Conservation (phyloP, 352 stramenopile genomes). For the Nothophytophthora sp. region DNA sequence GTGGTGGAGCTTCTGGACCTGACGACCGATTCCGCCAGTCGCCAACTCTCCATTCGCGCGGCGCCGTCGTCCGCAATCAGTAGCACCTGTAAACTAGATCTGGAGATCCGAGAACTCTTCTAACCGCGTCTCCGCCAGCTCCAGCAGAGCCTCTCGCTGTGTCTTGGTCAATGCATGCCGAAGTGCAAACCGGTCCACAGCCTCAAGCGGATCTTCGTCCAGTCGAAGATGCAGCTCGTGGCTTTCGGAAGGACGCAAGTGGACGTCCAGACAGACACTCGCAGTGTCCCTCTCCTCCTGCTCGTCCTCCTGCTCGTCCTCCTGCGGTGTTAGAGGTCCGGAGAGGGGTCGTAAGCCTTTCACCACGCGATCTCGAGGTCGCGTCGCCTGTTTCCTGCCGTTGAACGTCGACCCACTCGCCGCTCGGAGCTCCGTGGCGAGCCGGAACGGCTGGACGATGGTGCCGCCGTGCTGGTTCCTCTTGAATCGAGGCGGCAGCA, state of each 20-base stretch:
- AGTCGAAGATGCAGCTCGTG: conserved; percentile 36
- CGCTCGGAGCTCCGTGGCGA: conserved; percentile 40
- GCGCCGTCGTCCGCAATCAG: too few relatives aligned
- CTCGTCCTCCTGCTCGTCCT: too few relatives aligned
- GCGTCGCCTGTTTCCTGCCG: too few relatives aligned
- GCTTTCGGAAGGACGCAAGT: conserved; percentile 43
- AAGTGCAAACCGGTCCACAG: conserved; percentile 28
- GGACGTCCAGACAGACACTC: conserved; percentile 38
- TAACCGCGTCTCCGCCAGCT: conserved; percentile 39
- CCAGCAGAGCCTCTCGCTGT: too few relatives aligned
- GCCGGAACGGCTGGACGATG: conserved; percentile 43
- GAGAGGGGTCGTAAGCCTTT: conserved; percentile 15
- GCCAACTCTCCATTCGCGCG: conserved; percentile 55
- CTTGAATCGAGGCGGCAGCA: conserved; percentile 35
- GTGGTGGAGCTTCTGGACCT: conserved; percentile 75
- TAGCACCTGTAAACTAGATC: conserved; percentile 52
- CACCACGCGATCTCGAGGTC: conserved; percentile 15
- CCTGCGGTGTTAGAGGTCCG: too few relatives aligned
- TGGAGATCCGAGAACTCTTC: conserved; percentile 73
- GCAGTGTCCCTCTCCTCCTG: conserved; percentile 3
- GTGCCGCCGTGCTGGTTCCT: conserved; percentile 39
- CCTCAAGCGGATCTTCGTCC: conserved; percentile 29
- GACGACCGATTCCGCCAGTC: conserved; percentile 55
- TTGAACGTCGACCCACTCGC: too few relatives aligned
- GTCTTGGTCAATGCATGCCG: conserved; percentile 22